Base-by-base conservation (phyloP, 139 green algal species). In the Micractinium conductrix region DNA sequence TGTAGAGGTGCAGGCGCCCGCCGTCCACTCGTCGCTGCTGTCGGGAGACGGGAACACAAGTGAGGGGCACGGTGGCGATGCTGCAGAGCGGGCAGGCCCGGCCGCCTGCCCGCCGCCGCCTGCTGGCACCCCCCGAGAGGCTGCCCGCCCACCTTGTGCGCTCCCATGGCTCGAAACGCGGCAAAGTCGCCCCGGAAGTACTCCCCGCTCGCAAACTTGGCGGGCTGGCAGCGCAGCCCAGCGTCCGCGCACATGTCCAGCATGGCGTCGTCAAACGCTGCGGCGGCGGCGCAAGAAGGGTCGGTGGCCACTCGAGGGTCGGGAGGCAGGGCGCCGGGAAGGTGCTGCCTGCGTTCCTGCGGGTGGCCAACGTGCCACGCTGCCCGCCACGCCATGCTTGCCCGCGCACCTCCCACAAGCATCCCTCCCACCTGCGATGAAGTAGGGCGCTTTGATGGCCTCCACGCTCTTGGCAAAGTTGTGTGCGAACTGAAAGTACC, bases 401-500 rank as follows among this genome's bases (percentile, higher is more conserved):
- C 48, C 48, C 16, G 48, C 12, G 48, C 48, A 24, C 48, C 16
- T 16, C 4, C 63, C n/a, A 48, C 73, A 30, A 28, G 17, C 9
- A 37, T 16, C 48, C 48, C 48, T 58, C 16, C 48, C 73, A 80
- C 58, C 74, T 33, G 74, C 65, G 33, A 80, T 24, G 7, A 80
- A 33, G 74, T 80, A 80, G 1, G 74, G 74, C 10, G 45, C 74
- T 28, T 48, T 48, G 0, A 80, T 67, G 2, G 55, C 43, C 74
- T 80, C 4, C 30, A 80, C 74, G 74, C 74, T 80, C 24, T 42
- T 26, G 24, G 74, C 74, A 45, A 45, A 80, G 74, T 80, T 80
- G 74, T 80, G 74, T n/a, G 67, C 74, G n/a, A 80, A 80, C 14
- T 40, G 30, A n/a, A 80, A 80, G 74, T 80, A 80, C n/a, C n/a